Conservation (phyloP, 176 grass and related monocot genomes). For the Alloteropsis semialata region DNA sequence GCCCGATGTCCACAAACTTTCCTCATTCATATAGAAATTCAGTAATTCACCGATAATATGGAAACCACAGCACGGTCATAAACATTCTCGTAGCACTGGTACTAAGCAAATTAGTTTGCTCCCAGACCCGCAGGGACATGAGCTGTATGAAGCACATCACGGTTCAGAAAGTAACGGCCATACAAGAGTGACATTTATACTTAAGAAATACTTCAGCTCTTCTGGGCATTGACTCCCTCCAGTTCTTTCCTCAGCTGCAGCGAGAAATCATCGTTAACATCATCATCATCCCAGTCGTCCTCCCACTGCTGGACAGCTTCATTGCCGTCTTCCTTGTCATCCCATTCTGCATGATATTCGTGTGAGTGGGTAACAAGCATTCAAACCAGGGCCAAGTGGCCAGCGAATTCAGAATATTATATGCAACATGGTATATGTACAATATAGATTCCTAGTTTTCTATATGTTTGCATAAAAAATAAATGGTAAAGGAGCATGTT, state of each 20-base stretch:
- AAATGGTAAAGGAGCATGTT: not conserved
- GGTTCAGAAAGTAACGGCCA: slow-evolving; percentile 15
- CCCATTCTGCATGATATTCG: slow-evolving; percentile 59
- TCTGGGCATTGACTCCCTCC: slow-evolving; percentile 51
- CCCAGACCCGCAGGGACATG: not conserved
- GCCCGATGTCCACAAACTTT: too few relatives aligned
- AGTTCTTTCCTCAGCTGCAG: slow-evolving; percentile 87
- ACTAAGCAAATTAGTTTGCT: not conserved
- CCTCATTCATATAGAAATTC: too few relatives aligned
- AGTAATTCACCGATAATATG: too few relatives aligned
- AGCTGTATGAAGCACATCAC: not conserved
- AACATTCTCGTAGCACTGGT: too few relatives aligned
- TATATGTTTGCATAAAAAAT: not conserved
- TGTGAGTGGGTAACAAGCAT: not conserved
- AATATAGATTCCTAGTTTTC: not conserved
- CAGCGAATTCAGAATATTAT: not conserved
- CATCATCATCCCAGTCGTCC: slow-evolving; percentile 88
- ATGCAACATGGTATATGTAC: not conserved
- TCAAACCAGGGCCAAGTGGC: not conserved
- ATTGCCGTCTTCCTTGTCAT: slow-evolving; percentile 81
- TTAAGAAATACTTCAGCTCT: slow-evolving; percentile 49
- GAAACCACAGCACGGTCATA: too few relatives aligned
- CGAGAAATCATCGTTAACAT: slow-evolving; percentile 83
- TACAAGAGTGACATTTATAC: not conserved
- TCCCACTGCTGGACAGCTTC: slow-evolving; percentile 87